Conservation (phyloP, 164 flowering plant species). For the Kingdonia uniflora region DNA sequence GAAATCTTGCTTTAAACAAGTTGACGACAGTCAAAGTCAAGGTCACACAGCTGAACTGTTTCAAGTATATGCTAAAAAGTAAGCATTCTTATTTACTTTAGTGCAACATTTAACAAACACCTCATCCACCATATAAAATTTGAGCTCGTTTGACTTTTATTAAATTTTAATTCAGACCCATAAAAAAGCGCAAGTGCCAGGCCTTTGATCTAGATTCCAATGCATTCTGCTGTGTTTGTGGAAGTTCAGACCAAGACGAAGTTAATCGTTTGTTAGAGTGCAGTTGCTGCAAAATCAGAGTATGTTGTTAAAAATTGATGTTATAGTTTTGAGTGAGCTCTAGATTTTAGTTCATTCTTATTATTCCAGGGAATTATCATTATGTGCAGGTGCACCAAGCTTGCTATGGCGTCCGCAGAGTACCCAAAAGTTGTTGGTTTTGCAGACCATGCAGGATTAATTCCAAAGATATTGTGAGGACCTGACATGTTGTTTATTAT, state of each 20-base stretch:
- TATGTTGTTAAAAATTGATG: conserved; percentile 15
- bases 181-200: conserved; percentile 11
- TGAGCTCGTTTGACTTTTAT: conserved; percentile 1
- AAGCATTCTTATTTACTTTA: conserved; percentile 11
- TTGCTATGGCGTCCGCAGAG: conserved; percentile 52
- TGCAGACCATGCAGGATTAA: conserved; percentile 46
- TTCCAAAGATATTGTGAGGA: conserved; percentile 42
- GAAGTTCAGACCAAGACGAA: conserved; percentile 39
- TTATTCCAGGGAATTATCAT: background rate
- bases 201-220: conserved; percentile 19
- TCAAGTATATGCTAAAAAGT: conserved; percentile 19
- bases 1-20: conserved; percentile 8
- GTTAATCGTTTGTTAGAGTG: conserved; percentile 39
- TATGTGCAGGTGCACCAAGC: conserved; percentile 51
- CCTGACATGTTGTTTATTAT: background rate
- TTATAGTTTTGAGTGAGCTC: conserved; percentile 3
- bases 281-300: conserved; percentile 36
- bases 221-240: conserved; percentile 53
- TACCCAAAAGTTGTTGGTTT: conserved; percentile 47
- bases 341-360: background rate
- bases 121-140: background rate
- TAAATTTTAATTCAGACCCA: conserved; percentile 19
- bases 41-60: background rate
- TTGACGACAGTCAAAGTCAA: conserved; percentile 12
- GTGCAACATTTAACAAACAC: too few relatives aligned